Conservation (phyloP, 2,329 filamentous ascomycete species). For the Fusarium burgessii region DNA sequence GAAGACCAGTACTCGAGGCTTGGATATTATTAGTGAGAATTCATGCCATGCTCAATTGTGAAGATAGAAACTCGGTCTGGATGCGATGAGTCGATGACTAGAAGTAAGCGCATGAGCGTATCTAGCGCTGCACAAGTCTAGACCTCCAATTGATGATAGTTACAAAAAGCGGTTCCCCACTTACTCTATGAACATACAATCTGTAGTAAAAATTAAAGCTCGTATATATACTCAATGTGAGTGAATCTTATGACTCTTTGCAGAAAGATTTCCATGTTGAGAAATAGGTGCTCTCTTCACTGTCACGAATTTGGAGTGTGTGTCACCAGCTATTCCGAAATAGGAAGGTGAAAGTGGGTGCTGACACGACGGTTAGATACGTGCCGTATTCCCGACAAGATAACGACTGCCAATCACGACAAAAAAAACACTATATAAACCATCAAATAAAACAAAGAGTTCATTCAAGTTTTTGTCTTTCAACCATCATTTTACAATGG, state of each 20-base stretch:
- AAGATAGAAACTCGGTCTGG: no score
- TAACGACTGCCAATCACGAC: background rate
- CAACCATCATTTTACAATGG: constrained; percentile 4
- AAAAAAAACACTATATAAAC: background rate
- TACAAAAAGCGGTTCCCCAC: no score
- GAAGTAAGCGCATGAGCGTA: no score
- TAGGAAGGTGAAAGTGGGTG: constrained; percentile 5
- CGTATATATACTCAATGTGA: background rate
- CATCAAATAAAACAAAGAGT: fast-evolving
- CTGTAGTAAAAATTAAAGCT: no score
- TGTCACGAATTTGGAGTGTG: background rate
- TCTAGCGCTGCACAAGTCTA: no score
- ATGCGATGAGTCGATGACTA: no score
- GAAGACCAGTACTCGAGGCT: no score
- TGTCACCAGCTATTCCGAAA: constrained; percentile 7
- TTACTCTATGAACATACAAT: no score
- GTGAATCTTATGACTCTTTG: background rate
- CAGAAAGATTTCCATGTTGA: background rate
- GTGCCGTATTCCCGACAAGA: background rate
- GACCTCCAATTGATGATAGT: no score
- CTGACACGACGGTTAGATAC: background rate
- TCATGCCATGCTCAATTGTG: no score
- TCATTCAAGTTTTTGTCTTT: fast-evolving
- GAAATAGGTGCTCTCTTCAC: background rate
- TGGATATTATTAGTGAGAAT: no score